phyloP scores from a whole-genome alignment of 2,329 filamentous ascomycete genomes.

The Penicillium polonicum region DNA sequence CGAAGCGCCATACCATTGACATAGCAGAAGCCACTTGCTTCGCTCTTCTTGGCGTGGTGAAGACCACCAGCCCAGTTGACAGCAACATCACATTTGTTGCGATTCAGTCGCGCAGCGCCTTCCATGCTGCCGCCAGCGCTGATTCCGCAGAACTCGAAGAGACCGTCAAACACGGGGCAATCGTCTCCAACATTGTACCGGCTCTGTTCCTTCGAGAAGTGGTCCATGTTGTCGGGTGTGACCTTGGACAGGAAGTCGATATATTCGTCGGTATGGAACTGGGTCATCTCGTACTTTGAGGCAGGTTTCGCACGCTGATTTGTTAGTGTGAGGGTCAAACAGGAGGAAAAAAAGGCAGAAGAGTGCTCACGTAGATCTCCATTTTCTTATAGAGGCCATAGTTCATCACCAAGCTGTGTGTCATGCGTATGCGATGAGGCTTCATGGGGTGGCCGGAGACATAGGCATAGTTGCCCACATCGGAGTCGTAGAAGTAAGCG shows the following conservation, averaged over 20 bases:
- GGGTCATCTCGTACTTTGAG: constrained; percentile 69
- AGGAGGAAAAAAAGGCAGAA: background rate
- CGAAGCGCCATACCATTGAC: constrained; percentile 65
- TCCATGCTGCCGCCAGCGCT: constrained; percentile 70
- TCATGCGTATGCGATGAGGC: constrained; percentile 67
- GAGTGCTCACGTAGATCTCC: constrained; percentile 62
- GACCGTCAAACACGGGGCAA: constrained; percentile 66
- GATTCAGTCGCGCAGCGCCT: constrained; percentile 65
- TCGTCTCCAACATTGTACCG: constrained; percentile 67
- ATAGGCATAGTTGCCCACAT: constrained; percentile 98
- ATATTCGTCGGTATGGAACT: constrained; percentile 72
- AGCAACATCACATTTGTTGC: constrained; percentile 67
- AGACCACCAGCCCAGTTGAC: constrained; percentile 91
- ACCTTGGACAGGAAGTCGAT: constrained; percentile 78
- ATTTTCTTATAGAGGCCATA: constrained; percentile 72
- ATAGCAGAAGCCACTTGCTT: constrained; percentile 96
- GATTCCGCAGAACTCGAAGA: constrained; percentile 70
- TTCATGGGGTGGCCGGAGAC: constrained; percentile 72
- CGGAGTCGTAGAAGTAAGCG: constrained; percentile 97
- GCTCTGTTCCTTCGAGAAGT: constrained; percentile 85
- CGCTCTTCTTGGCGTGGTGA: constrained; percentile 92
- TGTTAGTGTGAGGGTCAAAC: constrained; percentile 16
- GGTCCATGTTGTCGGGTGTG: constrained; percentile 98
- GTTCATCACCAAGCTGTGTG: constrained; percentile 66
- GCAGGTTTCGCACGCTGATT: constrained; percentile 74